These are phyloP conservation scores for Lactarius psammicola DNA, from an alignment of 768 basidiomycete species.

Conservation along the genomic window DNA sequence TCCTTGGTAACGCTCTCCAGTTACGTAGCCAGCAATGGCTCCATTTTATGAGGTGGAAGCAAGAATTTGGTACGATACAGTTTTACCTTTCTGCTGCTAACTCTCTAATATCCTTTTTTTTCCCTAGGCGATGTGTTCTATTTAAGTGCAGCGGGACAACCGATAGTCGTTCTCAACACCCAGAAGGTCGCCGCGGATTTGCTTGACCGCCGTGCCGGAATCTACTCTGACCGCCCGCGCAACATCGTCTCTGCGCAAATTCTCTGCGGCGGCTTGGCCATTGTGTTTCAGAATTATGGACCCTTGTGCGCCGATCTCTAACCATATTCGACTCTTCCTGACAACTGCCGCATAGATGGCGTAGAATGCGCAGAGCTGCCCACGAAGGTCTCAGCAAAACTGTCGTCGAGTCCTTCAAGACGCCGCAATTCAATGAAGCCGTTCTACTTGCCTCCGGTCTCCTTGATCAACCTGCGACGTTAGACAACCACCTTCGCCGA, in stretches of 20 bases:
- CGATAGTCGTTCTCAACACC: slow-evolving; percentile 31
- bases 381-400: slow-evolving; percentile 12
- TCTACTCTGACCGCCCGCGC: slow-evolving; percentile 26
- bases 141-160: slow-evolving; percentile 26
- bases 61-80: slow-evolving; percentile 15
- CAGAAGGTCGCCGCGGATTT: slow-evolving; percentile 31
- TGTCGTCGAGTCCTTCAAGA: background rate
- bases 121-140: slow-evolving; percentile 24
- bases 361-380: slow-evolving; percentile 15
- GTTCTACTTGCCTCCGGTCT: background rate
- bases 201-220: slow-evolving; percentile 28
- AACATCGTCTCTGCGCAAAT: slow-evolving; percentile 25
- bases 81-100: too few species aligned
- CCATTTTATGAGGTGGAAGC: slow-evolving; percentile 19
- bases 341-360: slow-evolving; percentile 22
- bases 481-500: background rate
- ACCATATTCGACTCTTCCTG: background rate
- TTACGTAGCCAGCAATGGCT: slow-evolving; percentile 26
- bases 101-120: background rate
- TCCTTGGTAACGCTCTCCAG: slow-evolving; percentile 19
- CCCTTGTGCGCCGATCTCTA: slow-evolving; percentile 9
- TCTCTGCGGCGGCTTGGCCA: slow-evolving; percentile 20
- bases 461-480: background rate
- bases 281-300: slow-evolving; percentile 25
- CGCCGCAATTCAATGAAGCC: slow-evolving; percentile 9